Conservation (phyloP, 441 rosid genomes). For the Corymbia calophylla region DNA sequence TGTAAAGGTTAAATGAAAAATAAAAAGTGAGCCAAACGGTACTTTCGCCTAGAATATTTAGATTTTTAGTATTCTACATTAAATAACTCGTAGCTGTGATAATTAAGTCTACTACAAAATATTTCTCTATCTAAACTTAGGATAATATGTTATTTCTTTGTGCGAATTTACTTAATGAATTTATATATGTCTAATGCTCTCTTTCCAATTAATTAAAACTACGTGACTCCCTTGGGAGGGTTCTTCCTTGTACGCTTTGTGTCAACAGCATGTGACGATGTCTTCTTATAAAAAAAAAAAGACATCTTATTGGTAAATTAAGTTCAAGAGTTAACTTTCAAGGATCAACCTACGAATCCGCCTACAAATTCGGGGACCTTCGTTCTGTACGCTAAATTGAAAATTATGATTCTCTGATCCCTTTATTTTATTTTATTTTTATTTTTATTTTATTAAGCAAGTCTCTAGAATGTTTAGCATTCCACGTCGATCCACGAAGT, state of each 20-base stretch:
- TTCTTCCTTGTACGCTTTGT: not conserved
- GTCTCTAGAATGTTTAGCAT: not conserved
- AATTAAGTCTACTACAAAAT: not conserved
- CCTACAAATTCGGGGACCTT: not conserved
- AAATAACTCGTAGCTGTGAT: not conserved
- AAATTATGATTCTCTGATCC: not conserved
- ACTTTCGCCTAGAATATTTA: not conserved
- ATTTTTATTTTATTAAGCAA: not conserved
- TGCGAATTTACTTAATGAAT: not conserved
- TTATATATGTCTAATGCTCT: not conserved
- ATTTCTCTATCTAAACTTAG: not conserved
- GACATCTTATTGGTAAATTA: not conserved
- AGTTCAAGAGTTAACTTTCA: not conserved
- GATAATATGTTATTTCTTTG: not conserved
- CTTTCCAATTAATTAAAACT: not conserved
- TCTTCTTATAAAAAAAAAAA: not conserved
- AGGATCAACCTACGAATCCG: not conserved
- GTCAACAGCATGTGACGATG: not conserved
- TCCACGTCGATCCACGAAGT: not conserved
- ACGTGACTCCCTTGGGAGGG: not conserved
- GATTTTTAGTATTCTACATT: not conserved
- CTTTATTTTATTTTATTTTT: accelerated
- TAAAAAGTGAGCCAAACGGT: not conserved
- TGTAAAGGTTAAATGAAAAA: not conserved
- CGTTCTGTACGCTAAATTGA: not conserved